Evolutionary conservation across 768 basidiomycete genomes (phyloP), one percentile per base, ranked within the genome.

Genomic region (Phlebiopsis gigantea): DNA sequence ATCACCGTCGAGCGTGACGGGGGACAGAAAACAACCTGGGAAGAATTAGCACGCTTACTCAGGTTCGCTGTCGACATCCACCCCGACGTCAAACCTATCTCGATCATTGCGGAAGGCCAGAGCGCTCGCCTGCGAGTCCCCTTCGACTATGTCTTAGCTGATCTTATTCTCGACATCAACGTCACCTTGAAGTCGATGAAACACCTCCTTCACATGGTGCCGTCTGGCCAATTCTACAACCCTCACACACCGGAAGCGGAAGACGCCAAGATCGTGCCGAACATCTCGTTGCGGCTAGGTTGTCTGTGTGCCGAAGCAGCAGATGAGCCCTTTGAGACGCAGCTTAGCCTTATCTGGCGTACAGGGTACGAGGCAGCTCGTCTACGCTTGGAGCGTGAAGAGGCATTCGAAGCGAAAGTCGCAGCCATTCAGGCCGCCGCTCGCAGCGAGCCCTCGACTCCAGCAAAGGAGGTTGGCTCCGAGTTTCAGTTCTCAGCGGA

Each of bases 261-360:
- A 68, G 77, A 73, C 2, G 82, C 93, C 0, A 97, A 93, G 70
- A 62, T 66, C 0, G 71, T 93, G 2, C 92, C 92, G 0, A 75
- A 77, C 53, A 66, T 95, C 45, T 71, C 73, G 0, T 65, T 96
- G 45, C 73, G 67, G 9, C 69, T 94, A 49, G 75, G 77, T n/a
- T 76, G 76, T 44, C 64, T 96, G 30, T 83, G 82, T 47, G 64
- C 91, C 8, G 93, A 97, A 69, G 85, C 85, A 24, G 82, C 84
- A 22, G 95, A 98, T 68, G 90, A 93, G 63, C 81, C 85, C 1
- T 83, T 97, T 56, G 95, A 98, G 69, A 79, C 81, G 15, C 81
- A 77, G 57, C 71, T 97, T 19, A 88, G 83, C 31, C 74, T 88
- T 8, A 88, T 92, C 28, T 90, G 82, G 77, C 77, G 81, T 57